Evolutionary conservation across 306 rosid species (phyloP).

Genomic region (Castanea sativa): DNA sequence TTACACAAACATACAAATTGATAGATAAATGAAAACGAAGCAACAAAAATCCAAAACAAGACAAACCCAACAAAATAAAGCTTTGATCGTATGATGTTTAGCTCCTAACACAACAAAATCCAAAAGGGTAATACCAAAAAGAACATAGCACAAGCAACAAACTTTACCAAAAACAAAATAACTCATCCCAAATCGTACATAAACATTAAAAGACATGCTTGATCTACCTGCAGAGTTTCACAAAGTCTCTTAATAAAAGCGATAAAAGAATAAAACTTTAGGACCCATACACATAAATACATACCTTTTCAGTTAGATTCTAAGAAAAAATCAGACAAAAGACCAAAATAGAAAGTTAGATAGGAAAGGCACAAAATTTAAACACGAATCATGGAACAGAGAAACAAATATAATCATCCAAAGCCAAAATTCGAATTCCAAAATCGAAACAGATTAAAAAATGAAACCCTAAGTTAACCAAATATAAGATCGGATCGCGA

Average conservation of each 20-base stretch:
- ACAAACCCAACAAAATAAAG: neutral
- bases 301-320: no score
- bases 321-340: neutral
- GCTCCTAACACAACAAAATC: neutral
- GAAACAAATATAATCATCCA: neutral
- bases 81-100: neutral
- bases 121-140: neutral
- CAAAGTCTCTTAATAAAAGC: neutral
- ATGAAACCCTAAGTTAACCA: neutral
- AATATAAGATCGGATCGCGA: neutral
- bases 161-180: neutral
- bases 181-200: neutral
- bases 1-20: neutral
- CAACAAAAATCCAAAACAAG: neutral
- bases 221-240: neutral
- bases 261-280: neutral
- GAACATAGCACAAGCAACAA: neutral
- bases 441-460: neutral
- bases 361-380: neutral
- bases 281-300: neutral
- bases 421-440: conserved; percentile 1
- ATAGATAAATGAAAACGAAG: neutral
- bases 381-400: neutral
- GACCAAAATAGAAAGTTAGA: neutral
- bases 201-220: neutral